Percentiles rank a stretch among this genome's conserved stretches.
These are phyloP conservation scores for Amaranthus tricolor DNA, from an alignment of 179 eudicot species.

Conservation along the genomic window DNA sequence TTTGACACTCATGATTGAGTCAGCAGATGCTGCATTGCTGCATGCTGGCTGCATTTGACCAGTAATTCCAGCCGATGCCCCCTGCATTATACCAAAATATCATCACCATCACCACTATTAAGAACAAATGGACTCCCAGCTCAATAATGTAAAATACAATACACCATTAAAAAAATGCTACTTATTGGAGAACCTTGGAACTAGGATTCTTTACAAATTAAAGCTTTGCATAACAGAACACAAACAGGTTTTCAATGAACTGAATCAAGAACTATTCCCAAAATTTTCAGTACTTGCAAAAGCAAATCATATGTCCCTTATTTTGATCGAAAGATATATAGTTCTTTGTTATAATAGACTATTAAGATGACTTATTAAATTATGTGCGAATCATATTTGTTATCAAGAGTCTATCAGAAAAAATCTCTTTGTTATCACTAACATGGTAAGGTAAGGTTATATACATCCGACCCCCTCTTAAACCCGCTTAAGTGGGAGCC, in stretches of 20 bases:
- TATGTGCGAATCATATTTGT: no score
- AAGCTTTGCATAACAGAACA: not conserved
- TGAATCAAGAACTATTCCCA: not conserved
- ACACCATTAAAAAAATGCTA: not conserved
- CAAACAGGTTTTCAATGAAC: not conserved
- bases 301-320: no score
- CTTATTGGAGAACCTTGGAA: not conserved
- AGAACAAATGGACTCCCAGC: not conserved
- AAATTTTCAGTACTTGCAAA: no score
- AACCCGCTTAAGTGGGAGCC: no score
- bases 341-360: no score
- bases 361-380: no score
- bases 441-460: no score
- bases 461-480: no score
- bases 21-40: conserved; percentile 85
- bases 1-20: conserved; percentile 77
- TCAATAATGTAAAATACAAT: not conserved
- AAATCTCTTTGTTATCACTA: no score
- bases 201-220: not conserved
- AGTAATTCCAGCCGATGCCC: conserved; percentile 45
- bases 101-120: conserved; percentile 1
- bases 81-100: conserved; percentile 38
- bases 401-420: no score
- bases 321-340: no score
- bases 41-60: conserved; percentile 54